A percentile compares a stretch with the other conserved stretches of the same genome.
Conservation (phyloP, 345 rosid species). For the Hibiscus mutabilis region DNA sequence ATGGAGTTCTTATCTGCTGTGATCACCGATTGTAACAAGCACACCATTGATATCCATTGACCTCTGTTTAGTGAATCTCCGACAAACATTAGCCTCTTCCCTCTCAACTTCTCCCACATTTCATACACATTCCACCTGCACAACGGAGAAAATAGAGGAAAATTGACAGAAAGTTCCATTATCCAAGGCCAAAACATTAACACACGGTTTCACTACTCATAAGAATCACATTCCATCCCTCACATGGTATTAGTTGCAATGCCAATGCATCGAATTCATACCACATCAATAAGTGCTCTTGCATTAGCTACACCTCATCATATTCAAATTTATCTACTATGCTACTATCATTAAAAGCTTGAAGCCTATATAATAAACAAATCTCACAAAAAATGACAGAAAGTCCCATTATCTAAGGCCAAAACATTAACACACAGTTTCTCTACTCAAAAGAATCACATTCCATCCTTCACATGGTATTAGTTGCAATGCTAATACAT, state of each 20-base stretch:
- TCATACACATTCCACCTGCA: slow-evolving; percentile 75
- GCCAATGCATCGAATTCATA: background rate
- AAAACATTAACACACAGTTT: background rate
- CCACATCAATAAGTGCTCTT: background rate
- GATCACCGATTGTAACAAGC: slow-evolving; percentile 77
- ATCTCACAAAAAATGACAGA: background rate
- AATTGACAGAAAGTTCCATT: background rate
- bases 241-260: background rate
- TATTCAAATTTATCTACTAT: background rate
- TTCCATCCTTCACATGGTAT: background rate
- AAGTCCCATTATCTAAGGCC: background rate
- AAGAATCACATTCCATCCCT: background rate
- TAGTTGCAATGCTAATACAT: background rate
- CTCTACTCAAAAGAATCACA: background rate
- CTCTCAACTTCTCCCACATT: slow-evolving; percentile 97
- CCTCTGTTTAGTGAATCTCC: slow-evolving; percentile 96
- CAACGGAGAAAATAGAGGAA: background rate
- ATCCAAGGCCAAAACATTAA: background rate
- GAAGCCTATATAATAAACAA: background rate
- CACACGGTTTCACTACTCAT: background rate
- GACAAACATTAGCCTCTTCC: slow-evolving; percentile 90
- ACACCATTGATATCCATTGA: slow-evolving; percentile 98
- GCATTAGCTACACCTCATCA: background rate
- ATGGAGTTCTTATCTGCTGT: slow-evolving; percentile 70
- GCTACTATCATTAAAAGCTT: background rate